phyloP scores from a whole-genome alignment of 345 rosid genomes.

The Melaleuca alternifolia region DNA sequence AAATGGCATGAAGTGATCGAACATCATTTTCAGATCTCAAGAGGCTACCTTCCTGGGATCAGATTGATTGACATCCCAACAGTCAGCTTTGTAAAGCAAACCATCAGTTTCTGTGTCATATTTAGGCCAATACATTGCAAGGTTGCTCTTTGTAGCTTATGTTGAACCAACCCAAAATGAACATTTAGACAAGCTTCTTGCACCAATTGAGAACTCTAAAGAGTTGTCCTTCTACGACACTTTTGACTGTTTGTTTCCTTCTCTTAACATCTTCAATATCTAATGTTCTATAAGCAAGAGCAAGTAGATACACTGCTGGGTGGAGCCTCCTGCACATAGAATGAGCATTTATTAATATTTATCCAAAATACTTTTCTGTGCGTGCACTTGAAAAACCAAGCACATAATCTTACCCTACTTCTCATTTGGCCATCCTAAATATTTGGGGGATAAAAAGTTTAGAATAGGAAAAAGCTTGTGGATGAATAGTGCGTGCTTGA shows the following conservation, averaged over 20 bases:
- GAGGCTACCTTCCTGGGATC: background rate
- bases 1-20: background rate
- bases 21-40: background rate
- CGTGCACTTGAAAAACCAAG: background rate
- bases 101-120: background rate
- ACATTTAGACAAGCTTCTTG: constrained; percentile 44
- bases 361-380: background rate
- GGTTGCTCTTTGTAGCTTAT: background rate
- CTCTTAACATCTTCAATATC: constrained; percentile 81
- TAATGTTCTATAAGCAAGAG: constrained; percentile 82
- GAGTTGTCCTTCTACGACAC: constrained; percentile 24
- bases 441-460: background rate
- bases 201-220: constrained; percentile 50
- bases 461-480: background rate
- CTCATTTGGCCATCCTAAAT: background rate
- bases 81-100: background rate
- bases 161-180: background rate
- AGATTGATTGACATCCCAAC: background rate
- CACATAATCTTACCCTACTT: background rate
- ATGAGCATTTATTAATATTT: background rate
- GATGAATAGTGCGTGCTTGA: background rate
- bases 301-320: constrained; percentile 79
- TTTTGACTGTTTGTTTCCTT: constrained; percentile 41
- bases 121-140: background rate
- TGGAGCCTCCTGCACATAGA: constrained; percentile 72